Percentiles rank a stretch among this genome's conserved stretches.
Conservation (phyloP, 495 filamentous ascomycete species). For the Aspergillus sclerotioniger region DNA sequence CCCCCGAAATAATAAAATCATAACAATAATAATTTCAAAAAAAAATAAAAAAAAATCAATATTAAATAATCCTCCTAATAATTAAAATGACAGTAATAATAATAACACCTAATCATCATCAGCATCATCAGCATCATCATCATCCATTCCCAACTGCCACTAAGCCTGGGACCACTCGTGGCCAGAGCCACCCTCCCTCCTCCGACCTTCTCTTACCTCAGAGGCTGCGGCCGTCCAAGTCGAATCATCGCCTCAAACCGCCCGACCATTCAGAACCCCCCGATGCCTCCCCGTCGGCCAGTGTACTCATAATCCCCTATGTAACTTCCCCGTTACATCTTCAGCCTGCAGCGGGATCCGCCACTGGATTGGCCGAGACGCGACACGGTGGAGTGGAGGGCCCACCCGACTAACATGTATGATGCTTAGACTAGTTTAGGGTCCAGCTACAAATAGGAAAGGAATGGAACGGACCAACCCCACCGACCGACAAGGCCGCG, state of each 20-base stretch:
- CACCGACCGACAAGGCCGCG: neutral
- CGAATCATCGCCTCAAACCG: constrained; percentile 1
- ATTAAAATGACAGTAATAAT: constrained; percentile 6
- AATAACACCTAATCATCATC: neutral
- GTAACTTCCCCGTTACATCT: constrained; percentile 11
- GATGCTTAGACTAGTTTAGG: constrained; percentile 25
- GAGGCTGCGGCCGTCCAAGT: neutral
- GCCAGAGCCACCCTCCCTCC: constrained; percentile 9
- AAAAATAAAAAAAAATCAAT: too few species aligned
- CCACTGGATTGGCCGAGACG: constrained; percentile 4
- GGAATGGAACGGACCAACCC: constrained; percentile 6
- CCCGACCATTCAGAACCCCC: constrained; percentile 2
- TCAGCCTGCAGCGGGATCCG: constrained; percentile 4
- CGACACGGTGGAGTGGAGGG: neutral
- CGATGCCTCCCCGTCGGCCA: neutral
- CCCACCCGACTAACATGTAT: constrained; percentile 21
- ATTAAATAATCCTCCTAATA: neutral
- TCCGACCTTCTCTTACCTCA: constrained; percentile 5
- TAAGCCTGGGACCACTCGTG: constrained; percentile 5
- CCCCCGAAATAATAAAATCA: too few species aligned
- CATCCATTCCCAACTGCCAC: neutral
- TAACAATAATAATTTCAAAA: too few species aligned
- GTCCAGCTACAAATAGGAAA: constrained; percentile 21
- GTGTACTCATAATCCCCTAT: neutral
- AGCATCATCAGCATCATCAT: neutral